These are phyloP conservation scores for Jamesozyma piceae DNA, from an alignment of 805 yeast species.

Conservation along the genomic window DNA sequence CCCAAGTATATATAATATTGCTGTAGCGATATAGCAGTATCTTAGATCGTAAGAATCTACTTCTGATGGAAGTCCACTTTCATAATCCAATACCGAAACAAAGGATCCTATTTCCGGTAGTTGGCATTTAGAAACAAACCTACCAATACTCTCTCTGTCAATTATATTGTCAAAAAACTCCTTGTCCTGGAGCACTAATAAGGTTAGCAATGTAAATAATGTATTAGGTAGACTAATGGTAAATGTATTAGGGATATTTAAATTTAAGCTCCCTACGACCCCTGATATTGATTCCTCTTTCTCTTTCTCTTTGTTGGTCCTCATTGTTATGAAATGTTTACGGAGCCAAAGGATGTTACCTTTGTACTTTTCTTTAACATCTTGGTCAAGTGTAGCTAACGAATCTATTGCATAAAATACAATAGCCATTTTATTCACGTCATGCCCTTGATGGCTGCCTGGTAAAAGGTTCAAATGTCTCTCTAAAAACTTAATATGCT, in stretches of 20 bases:
- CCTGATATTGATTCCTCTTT: slow-evolving; percentile 22
- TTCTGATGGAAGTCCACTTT: slow-evolving; percentile 24
- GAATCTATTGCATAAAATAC: slow-evolving; percentile 63
- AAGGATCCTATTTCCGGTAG: slow-evolving; percentile 48
- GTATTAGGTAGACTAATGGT: slow-evolving; percentile 65
- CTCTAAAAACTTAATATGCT: slow-evolving; percentile 37
- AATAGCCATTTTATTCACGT: slow-evolving; percentile 60
- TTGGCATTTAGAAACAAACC: slow-evolving; percentile 55
- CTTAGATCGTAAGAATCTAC: slow-evolving; percentile 64
- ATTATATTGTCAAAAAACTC: slow-evolving; percentile 32
- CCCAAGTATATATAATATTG: slow-evolving; percentile 45
- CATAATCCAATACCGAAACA: slow-evolving; percentile 33
- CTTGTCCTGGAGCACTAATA: slow-evolving; percentile 43
- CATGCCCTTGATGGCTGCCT: slow-evolving; percentile 47
- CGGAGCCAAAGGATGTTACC: slow-evolving; percentile 25
- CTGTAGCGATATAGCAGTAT: slow-evolving; percentile 62
- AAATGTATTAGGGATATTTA: slow-evolving; percentile 9
- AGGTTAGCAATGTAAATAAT: slow-evolving; percentile 54
- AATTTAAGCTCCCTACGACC: slow-evolving; percentile 18
- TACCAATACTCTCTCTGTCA: slow-evolving; percentile 37
- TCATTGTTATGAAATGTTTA: slow-evolving; percentile 17
- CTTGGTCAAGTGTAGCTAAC: slow-evolving; percentile 22
- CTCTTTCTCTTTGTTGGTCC: slow-evolving; percentile 27
- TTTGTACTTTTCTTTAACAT: slow-evolving; percentile 23
- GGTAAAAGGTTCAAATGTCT: slow-evolving; percentile 50